Base-by-base conservation (phyloP, 169 alveolate genomes). In the Pseudocohnilembus persalinus region DNA sequence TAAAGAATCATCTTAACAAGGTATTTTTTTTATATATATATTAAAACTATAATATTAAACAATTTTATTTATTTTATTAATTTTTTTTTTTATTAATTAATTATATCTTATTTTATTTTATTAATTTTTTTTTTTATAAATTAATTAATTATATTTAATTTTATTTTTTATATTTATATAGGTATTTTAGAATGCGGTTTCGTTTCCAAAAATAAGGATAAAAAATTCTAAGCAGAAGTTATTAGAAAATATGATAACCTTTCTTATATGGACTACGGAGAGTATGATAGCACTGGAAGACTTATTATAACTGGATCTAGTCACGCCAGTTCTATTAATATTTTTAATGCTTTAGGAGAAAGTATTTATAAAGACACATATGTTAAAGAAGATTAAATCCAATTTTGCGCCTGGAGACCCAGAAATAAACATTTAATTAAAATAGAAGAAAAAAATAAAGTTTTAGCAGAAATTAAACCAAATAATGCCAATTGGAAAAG, bases 291-390 rank as follows among this genome's bases (percentile, higher is more conserved):
- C 31, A 34, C 84, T 32, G 84, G 84, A 63, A n/a, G 74, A 27
- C 49, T 34, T 31, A 63, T 79, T n/a, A 27, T 79, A 49, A 79
- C 84, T 29, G 32, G 77, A 27, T 79, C 84, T 79, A 26, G 63
- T 34, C 1, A 63, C 15, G 63, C 84, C 4, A 79, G 29, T 29
- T 49, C 84, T 29, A 49, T 0, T 31, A 33, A 79, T 34, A 49
- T 79, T 28, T 79, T 35, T 68, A 79, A 68, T 79, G 84, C 84
- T 35, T 63, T 29, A 34, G 84, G 84, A 29, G 84, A 79, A 35
- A 1, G 29, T 49, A 29, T 79, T 25, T 79, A 25, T 49, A 79
- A 79, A 72, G 74, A 79, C 11, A 79, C 84, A 0, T 27, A 33
- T 0, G 64, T 31, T 49, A 73, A 79, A 11, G 35, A 33, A 34